Evolutionary conservation across 192 early-diverging fungal genomes (phyloP).

Genomic region (Thamnidium elegans): DNA sequence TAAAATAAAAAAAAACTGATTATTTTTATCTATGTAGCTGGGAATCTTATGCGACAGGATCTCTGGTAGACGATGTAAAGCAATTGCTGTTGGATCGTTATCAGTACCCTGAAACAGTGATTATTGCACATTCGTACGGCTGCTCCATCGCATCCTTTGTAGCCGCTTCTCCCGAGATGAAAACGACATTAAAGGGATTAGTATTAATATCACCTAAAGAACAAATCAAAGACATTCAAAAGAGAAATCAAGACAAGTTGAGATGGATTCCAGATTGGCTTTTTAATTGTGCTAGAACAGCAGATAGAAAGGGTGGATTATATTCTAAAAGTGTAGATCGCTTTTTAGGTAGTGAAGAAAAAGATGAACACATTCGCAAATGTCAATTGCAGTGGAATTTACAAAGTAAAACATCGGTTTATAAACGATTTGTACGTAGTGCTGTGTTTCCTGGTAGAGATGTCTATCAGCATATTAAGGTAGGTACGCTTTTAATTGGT

Average conservation of each 20-base stretch:
- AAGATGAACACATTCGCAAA: slow-evolving; percentile 29
- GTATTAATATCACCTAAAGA: slow-evolving; percentile 54
- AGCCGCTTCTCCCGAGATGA: slow-evolving; percentile 20
- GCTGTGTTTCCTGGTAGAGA: slow-evolving; percentile 31
- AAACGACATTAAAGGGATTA: slow-evolving; percentile 42
- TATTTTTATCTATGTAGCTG: slow-evolving; percentile 30
- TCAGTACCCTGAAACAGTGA: slow-evolving; percentile 43
- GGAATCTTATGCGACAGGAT: slow-evolving; percentile 44
- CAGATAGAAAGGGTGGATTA: slow-evolving; percentile 49
- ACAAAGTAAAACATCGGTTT: slow-evolving; percentile 43
- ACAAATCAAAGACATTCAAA: slow-evolving; percentile 36
- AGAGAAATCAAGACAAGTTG: slow-evolving; percentile 25
- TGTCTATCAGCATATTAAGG: slow-evolving; percentile 37
- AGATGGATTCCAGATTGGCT: slow-evolving; percentile 45
- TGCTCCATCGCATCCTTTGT: slow-evolving; percentile 49
- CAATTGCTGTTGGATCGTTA: slow-evolving; percentile 43
- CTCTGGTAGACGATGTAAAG: slow-evolving; percentile 44
- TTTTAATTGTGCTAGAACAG: slow-evolving; percentile 39
- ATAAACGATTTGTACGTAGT: slow-evolving; percentile 42
- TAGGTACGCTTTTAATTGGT: slow-evolving; percentile 43
- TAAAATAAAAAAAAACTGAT: neutral
- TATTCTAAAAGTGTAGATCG: slow-evolving; percentile 45
- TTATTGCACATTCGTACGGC: slow-evolving; percentile 58
- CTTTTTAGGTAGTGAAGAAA: slow-evolving; percentile 37
- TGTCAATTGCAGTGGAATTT: slow-evolving; percentile 54